phyloP scores from a whole-genome alignment of 2,329 filamentous ascomycete genomes.

The Colletotrichum nymphaeae region DNA sequence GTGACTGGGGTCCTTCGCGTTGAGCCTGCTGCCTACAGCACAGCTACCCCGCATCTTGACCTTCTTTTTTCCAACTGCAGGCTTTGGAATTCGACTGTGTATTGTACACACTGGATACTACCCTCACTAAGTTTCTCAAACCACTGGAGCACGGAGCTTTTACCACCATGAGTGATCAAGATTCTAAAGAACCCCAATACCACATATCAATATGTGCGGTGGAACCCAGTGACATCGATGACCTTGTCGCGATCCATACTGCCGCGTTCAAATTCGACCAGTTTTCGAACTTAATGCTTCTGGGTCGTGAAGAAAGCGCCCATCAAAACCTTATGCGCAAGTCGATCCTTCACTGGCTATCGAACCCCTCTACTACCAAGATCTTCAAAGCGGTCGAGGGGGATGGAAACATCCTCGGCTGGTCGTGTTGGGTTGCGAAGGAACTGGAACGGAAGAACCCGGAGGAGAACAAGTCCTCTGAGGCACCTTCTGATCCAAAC shows the following conservation, averaged over 20 bases:
- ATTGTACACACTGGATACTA: too few relatives aligned
- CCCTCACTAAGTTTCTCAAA: neutral
- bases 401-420: neutral
- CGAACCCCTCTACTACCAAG: neutral
- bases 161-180: neutral
- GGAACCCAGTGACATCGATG: neutral
- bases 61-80: neutral
- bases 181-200: neutral
- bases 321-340: constrained; percentile 9
- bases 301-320: constrained; percentile 5
- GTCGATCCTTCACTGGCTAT: constrained; percentile 4
- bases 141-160: neutral
- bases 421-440: constrained; percentile 19
- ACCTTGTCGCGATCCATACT: constrained; percentile 4
- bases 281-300: constrained; percentile 26
- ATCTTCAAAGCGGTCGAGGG: constrained; percentile 5
- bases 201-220: neutral
- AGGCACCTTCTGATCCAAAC: too few relatives aligned
- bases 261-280: constrained; percentile 15
- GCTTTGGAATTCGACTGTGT: neutral
- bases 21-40: neutral
- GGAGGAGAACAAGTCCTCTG: neutral
- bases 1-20: neutral
- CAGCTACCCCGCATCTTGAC: neutral
- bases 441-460: neutral